phyloP scores from a whole-genome alignment of 2,329 filamentous ascomycete genomes.

The Ceratocystis lukuohia region DNA sequence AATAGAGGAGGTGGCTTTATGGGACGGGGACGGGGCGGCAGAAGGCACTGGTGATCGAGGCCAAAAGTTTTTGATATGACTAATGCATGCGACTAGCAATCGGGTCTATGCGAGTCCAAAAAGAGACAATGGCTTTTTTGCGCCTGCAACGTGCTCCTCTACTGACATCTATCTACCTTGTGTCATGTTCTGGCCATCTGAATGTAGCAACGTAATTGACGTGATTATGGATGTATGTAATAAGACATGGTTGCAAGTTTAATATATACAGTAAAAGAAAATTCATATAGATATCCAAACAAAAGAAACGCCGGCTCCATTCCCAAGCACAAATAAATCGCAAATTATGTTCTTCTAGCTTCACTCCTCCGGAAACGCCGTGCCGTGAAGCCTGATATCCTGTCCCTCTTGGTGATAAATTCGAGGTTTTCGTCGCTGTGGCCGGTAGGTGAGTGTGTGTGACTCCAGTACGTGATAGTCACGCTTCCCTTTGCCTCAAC shows the following conservation, averaged over 20 bases:
- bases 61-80: not conserved
- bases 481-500: conserved; percentile 22
- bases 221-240: not conserved
- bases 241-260: not conserved
- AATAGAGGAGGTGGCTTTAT: conserved; percentile 17
- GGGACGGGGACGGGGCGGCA: conserved; percentile 15
- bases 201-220: not conserved
- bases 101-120: not conserved
- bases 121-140: not conserved
- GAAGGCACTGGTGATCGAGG: conserved; percentile 17
- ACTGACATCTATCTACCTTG: too few relatives aligned
- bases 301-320: not conserved
- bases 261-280: not conserved
- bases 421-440: conserved; percentile 15
- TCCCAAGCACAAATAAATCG: not conserved
- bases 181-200: too few relatives aligned
- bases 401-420: not conserved
- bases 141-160: too few relatives aligned
- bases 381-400: not conserved
- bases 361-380: not conserved
- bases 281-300: not conserved
- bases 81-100: not conserved
- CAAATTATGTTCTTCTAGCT: not conserved
- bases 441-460: conserved; percentile 21
- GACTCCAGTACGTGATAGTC: conserved; percentile 25